Evolutionary conservation across 768 basidiomycete species (phyloP).

Genomic region (Amanita exitialis): DNA sequence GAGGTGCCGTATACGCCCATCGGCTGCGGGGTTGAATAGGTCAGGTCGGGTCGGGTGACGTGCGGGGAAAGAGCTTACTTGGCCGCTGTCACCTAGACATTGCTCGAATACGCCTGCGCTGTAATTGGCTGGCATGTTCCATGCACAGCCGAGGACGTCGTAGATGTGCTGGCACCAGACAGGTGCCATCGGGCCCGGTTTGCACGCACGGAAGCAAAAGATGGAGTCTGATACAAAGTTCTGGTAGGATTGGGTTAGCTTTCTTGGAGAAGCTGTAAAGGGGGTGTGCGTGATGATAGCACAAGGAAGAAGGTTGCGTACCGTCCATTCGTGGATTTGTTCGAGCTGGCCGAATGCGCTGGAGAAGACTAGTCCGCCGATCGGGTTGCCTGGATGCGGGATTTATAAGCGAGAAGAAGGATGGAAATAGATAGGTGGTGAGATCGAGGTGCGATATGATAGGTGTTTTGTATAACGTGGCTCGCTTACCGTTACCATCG

Average conservation of each 20-base stretch:
- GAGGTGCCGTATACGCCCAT: constrained; percentile 64
- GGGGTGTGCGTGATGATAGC: not conserved
- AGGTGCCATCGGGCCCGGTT: constrained; percentile 37
- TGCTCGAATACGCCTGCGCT: constrained; percentile 33
- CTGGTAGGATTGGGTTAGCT: constrained; percentile 17
- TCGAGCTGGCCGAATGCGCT: constrained; percentile 48
- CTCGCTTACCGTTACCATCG: constrained; percentile 35
- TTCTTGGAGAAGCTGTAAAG: too few relatives aligned
- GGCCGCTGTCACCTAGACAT: constrained; percentile 42
- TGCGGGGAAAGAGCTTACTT: constrained; percentile 19
- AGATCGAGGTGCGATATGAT: not conserved
- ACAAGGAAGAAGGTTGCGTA: constrained; percentile 16
- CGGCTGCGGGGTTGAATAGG: constrained; percentile 23
- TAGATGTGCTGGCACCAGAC: constrained; percentile 53
- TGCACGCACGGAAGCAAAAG: constrained; percentile 72
- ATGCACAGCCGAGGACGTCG: constrained; percentile 43
- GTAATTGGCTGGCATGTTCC: constrained; percentile 53
- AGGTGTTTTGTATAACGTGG: not conserved
- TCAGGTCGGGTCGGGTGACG: not conserved
- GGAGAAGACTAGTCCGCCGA: constrained; percentile 67
- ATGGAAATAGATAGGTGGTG: not conserved
- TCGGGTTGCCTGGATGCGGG: constrained; percentile 32
- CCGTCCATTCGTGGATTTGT: constrained; percentile 70
- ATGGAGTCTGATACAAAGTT: constrained; percentile 49
- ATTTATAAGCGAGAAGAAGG: not conserved